These are phyloP conservation scores for Trichophyton mentagrophytes DNA, from an alignment of 2,329 filamentous ascomycete genomes.

Conservation along the genomic window DNA sequence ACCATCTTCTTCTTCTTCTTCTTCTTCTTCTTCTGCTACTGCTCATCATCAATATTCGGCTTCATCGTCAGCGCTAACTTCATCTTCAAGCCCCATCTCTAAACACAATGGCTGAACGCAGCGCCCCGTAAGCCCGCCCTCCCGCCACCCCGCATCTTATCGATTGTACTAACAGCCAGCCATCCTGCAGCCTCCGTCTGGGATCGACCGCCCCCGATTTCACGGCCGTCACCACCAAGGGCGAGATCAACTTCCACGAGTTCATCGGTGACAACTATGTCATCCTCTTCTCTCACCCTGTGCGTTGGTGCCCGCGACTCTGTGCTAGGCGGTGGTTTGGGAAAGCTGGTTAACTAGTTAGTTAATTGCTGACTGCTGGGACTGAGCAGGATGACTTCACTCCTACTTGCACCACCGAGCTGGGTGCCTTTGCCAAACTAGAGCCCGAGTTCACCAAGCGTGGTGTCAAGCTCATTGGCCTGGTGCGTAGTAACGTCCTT, in stretches of 20 bases:
- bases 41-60: not conserved
- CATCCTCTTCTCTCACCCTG: slow-evolving; percentile 59
- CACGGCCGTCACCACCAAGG: slow-evolving; percentile 53
- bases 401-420: slow-evolving; percentile 89
- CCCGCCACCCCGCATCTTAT: not conserved
- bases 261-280: slow-evolving; percentile 60
- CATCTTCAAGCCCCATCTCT: not conserved
- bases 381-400: slow-evolving; percentile 56
- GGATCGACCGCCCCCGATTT: slow-evolving; percentile 57
- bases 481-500: slow-evolving; percentile 33
- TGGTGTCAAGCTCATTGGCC: slow-evolving; percentile 79
- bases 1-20: not conserved
- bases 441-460: slow-evolving; percentile 78
- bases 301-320: slow-evolving; percentile 13
- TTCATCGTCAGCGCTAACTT: slow-evolving; percentile 1
- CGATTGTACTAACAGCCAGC: not conserved
- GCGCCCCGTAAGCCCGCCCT: slow-evolving; percentile 27
- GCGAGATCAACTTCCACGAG: slow-evolving; percentile 57
- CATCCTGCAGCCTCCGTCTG: slow-evolving; percentile 42
- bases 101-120: slow-evolving; percentile 31
- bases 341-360: not conserved
- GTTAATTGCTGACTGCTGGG: slow-evolving; percentile 1
- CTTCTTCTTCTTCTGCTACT: not conserved
- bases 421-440: slow-evolving; percentile 83
- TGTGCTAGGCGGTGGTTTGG: not conserved